phyloP scores from a whole-genome alignment of 805 yeast species.

The Saccharomyces mikatae region DNA sequence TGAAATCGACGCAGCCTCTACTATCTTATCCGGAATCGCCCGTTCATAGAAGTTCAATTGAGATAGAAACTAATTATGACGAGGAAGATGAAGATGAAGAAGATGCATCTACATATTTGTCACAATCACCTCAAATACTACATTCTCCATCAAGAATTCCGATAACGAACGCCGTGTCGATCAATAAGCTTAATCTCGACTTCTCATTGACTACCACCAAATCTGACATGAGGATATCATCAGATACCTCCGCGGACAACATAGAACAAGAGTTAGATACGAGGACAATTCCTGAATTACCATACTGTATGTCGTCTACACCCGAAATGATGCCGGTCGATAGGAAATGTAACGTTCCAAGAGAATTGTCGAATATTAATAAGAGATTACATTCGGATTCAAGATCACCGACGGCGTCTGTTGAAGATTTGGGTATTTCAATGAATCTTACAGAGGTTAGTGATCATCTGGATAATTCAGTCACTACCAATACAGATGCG shows the following conservation, averaged over 20 bases:
- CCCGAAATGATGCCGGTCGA: background rate
- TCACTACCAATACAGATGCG: background rate
- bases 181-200: conserved; percentile 13
- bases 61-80: conserved; percentile 1
- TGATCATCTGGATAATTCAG: too few species aligned
- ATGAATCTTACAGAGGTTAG: conserved; percentile 1
- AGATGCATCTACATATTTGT: conserved; percentile 1
- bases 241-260: background rate
- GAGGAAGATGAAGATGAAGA: conserved; percentile 4
- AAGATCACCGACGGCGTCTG: conserved; percentile 3
- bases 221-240: background rate
- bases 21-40: conserved; percentile 4
- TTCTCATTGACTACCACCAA: background rate
- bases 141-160: conserved; percentile 25
- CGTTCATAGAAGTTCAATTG: background rate
- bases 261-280: background rate
- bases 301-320: background rate
- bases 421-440: conserved; percentile 15
- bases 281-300: background rate
- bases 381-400: background rate
- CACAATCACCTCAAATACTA: conserved; percentile 9
- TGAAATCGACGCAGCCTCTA: conserved; percentile 21
- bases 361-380: background rate
- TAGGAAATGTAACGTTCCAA: background rate
- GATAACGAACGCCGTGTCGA: conserved; percentile 18